phyloP scores from a whole-genome alignment of 805 yeast genomes.

The Huiozyma sinensis region DNA sequence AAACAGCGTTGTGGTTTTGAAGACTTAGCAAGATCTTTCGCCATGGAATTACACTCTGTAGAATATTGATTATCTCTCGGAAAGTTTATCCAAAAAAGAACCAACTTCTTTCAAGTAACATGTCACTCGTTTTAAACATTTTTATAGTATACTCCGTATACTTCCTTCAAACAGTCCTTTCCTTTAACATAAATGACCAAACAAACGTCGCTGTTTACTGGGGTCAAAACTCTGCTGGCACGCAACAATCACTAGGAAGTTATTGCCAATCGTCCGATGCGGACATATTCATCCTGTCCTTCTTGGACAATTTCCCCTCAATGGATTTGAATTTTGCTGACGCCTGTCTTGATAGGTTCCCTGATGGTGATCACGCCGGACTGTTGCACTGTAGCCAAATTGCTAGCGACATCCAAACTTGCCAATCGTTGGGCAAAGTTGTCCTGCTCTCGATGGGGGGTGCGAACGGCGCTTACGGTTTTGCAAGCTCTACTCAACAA shows the following conservation, averaged over 20 bases:
- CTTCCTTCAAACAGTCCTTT: slow-evolving; percentile 3
- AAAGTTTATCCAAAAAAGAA: too few species aligned
- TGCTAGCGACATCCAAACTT: slow-evolving; percentile 58
- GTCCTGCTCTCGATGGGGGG: slow-evolving; percentile 71
- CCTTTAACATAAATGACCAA: slow-evolving; percentile 32
- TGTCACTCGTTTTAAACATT: not conserved
- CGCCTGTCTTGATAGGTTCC: slow-evolving; percentile 32
- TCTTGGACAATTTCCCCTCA: slow-evolving; percentile 52
- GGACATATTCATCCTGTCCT: slow-evolving; percentile 63
- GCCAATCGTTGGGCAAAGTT: slow-evolving; percentile 72
- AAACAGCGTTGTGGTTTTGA: too few species aligned
- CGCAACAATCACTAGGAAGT: slow-evolving; percentile 33
- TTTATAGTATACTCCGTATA: not conserved
- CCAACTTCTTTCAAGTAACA: not conserved
- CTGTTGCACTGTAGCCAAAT: slow-evolving; percentile 41
- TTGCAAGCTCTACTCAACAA: slow-evolving; percentile 49
- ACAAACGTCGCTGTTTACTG: slow-evolving; percentile 71
- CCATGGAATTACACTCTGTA: too few species aligned
- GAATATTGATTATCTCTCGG: too few species aligned
- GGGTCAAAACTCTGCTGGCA: slow-evolving; percentile 79
- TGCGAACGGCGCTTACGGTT: slow-evolving; percentile 73
- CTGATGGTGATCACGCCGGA: slow-evolving; percentile 21
- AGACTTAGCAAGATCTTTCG: too few species aligned
- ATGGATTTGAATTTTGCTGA: slow-evolving; percentile 47
- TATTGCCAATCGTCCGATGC: slow-evolving; percentile 64